Evolutionary conservation across 2,329 filamentous ascomycete species (phyloP).

Genomic region (Macrophomina tecta): DNA sequence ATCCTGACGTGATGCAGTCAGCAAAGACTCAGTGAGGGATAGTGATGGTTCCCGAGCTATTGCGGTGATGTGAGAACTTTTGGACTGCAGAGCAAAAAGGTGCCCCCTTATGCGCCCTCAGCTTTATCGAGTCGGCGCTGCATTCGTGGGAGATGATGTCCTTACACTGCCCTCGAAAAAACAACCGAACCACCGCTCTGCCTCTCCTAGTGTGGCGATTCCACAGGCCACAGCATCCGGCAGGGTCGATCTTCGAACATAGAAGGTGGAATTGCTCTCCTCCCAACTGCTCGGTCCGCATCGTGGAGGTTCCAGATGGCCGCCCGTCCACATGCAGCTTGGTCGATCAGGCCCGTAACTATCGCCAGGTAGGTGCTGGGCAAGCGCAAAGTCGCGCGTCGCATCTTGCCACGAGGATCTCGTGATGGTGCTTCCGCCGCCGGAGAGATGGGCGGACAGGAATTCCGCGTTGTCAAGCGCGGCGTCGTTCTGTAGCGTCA

Average conservation of each 20-base stretch:
- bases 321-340: not conserved
- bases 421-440: not conserved
- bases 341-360: not conserved
- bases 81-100: too few relatives aligned
- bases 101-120: too few relatives aligned
- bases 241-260: slow-evolving; percentile 10
- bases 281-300: not conserved
- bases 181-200: slow-evolving; percentile 35
- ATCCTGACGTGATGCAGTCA: slow-evolving; percentile 40
- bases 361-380: not conserved
- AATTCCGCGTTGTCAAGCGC: not conserved
- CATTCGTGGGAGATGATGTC: too few relatives aligned
- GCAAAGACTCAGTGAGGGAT: not conserved
- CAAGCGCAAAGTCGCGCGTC: not conserved
- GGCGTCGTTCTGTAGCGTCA: not conserved
- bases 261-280: not conserved
- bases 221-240: slow-evolving; percentile 36
- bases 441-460: not conserved
- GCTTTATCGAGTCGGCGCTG: too few relatives aligned
- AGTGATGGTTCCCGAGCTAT: not conserved
- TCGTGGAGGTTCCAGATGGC: not conserved
- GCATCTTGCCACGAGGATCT: not conserved
- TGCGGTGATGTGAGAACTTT: too few relatives aligned
- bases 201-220: slow-evolving; percentile 37
- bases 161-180: slow-evolving; percentile 42